Evolutionary conservation across 2,329 filamentous ascomycete species (phyloP).

Genomic region (Dactylellina haptotyla): DNA sequence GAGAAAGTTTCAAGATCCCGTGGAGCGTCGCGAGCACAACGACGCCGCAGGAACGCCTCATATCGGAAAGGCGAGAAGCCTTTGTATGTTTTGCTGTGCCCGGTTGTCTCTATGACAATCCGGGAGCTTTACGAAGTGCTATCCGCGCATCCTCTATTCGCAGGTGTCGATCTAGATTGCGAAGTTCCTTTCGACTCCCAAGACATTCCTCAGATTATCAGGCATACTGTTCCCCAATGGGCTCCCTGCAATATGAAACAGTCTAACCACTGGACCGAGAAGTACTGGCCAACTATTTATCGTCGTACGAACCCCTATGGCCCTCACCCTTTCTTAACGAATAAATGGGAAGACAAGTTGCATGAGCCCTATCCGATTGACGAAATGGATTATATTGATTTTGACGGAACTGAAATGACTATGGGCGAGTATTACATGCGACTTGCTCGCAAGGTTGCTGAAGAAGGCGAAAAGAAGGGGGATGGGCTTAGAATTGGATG

Average conservation of each 20-base stretch:
- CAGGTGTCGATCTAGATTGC: conserved; percentile 60
- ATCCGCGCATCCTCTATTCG: conserved; percentile 58
- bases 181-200: conserved; percentile 60
- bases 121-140: conserved; percentile 67
- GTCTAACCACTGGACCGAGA: conserved; percentile 76
- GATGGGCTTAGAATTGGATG: conserved; percentile 77
- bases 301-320: conserved; percentile 88
- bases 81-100: conserved; percentile 67
- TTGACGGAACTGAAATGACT: conserved; percentile 75
- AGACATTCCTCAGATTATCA: conserved; percentile 67
- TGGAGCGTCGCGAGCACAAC: conserved; percentile 45
- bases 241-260: conserved; percentile 80
- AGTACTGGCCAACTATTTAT: conserved; percentile 87
- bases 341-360: conserved; percentile 51
- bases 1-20: conserved; percentile 63
- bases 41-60: conserved; percentile 42
- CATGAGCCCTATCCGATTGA: conserved; percentile 25
- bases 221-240: conserved; percentile 75
- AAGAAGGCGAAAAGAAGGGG: conserved; percentile 68
- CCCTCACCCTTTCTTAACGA: conserved; percentile 79
- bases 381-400: conserved; percentile 61
- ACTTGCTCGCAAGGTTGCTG: conserved; percentile 73
- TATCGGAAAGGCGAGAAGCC: conserved; percentile 57
- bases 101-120: conserved; percentile 66
- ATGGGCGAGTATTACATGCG: conserved; percentile 73